These are phyloP conservation scores for Fulvia fulva DNA, from an alignment of 2,329 filamentous ascomycete species.

Conservation along the genomic window DNA sequence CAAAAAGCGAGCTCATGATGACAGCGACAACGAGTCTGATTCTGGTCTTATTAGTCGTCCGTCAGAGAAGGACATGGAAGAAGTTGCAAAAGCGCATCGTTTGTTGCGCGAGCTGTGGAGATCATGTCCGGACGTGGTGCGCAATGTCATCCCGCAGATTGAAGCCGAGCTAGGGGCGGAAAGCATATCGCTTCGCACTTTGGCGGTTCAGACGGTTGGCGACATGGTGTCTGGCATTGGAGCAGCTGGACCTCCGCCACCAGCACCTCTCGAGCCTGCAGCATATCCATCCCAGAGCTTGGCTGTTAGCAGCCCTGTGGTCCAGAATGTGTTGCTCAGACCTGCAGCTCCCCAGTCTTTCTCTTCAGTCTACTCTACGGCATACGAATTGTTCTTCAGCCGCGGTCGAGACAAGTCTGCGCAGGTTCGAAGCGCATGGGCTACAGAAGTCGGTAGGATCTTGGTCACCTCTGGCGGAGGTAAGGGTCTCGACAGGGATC, in stretches of 20 bases:
- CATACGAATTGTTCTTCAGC: constrained; percentile 80
- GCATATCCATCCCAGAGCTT: constrained; percentile 73
- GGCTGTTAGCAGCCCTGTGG: constrained; percentile 40
- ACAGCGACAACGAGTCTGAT: constrained; percentile 42
- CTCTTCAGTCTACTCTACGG: constrained; percentile 69
- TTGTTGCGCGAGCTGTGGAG: constrained; percentile 91
- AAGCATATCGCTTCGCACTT: constrained; percentile 75
- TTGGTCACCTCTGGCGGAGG: constrained; percentile 87
- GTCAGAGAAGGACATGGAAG: constrained; percentile 78
- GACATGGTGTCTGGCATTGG: constrained; percentile 94
- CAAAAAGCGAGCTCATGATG: constrained; percentile 37
- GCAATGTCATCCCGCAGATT: constrained; percentile 89
- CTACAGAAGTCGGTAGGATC: constrained; percentile 76
- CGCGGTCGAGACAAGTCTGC: constrained; percentile 83
- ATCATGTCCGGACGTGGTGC: constrained; percentile 79
- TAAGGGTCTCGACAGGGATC: constrained; percentile 78
- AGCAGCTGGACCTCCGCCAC: constrained; percentile 76
- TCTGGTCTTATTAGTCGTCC: constrained; percentile 43
- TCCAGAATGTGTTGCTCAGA: constrained; percentile 63
- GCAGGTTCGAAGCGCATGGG: constrained; percentile 80
- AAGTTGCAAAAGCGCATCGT: constrained; percentile 83
- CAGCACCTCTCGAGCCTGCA: constrained; percentile 69
- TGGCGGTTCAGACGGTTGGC: constrained; percentile 90
- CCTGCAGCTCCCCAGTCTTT: constrained; percentile 88
- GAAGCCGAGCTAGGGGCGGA: constrained; percentile 90